Percentiles rank a stretch among this genome's conserved stretches.
Evolutionary conservation across 2,329 filamentous ascomycete genomes (phyloP).

Genomic region (Elsinoe ampelina): DNA sequence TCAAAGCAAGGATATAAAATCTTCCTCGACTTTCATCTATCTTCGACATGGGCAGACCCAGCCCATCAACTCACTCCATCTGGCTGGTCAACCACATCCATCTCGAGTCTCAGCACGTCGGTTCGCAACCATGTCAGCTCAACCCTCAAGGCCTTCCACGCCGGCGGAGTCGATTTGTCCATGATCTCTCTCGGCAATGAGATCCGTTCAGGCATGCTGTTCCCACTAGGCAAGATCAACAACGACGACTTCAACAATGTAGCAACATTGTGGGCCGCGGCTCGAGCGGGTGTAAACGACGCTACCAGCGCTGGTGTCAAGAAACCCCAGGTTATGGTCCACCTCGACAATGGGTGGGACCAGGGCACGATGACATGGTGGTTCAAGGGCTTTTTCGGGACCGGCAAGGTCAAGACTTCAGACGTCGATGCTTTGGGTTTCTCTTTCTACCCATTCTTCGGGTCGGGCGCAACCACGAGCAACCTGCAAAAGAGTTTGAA

Average conservation of each 20-base stretch:
- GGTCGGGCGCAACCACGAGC: slow-evolving; percentile 22
- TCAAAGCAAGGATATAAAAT: slow-evolving; percentile 27
- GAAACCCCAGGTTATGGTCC: slow-evolving; percentile 25
- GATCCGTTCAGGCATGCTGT: slow-evolving; percentile 29
- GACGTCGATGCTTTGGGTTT: slow-evolving; percentile 25
- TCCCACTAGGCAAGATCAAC: slow-evolving; percentile 26
- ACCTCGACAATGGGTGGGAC: slow-evolving; percentile 28
- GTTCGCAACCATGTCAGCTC: slow-evolving; percentile 29
- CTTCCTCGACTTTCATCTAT: slow-evolving; percentile 28
- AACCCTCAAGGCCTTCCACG: slow-evolving; percentile 32
- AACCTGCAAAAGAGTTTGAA: slow-evolving; percentile 22
- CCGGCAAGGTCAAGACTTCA: slow-evolving; percentile 19
- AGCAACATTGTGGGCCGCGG: slow-evolving; percentile 24
- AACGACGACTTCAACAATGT: slow-evolving; percentile 27
- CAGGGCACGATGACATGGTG: slow-evolving; percentile 23
- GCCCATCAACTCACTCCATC: slow-evolving; percentile 26
- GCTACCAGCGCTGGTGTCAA: slow-evolving; percentile 24
- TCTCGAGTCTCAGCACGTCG: slow-evolving; percentile 26
- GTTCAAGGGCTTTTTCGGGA: slow-evolving; percentile 23
- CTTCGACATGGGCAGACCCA: slow-evolving; percentile 31
- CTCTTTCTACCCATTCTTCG: slow-evolving; percentile 26
- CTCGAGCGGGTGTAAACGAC: slow-evolving; percentile 26
- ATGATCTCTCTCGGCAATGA: slow-evolving; percentile 34
- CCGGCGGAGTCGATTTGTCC: slow-evolving; percentile 29
- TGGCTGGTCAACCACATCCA: slow-evolving; percentile 30